phyloP scores from a whole-genome alignment of 495 filamentous ascomycete genomes.

The Penicillium malachiteum region DNA sequence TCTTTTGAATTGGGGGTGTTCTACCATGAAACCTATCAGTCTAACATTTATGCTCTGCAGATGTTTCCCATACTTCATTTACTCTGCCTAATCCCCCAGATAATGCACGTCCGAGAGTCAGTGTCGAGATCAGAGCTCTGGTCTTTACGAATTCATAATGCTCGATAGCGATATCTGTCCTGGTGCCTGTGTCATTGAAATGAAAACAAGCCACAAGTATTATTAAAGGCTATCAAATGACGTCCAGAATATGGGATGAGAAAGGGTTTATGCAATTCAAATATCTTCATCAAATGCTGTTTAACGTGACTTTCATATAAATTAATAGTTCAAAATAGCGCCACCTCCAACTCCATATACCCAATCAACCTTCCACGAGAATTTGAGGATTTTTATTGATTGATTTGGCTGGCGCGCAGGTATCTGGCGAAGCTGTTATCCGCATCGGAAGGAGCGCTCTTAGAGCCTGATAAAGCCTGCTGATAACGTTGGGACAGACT shows the following conservation, averaged over 20 bases:
- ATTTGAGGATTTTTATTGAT: conserved; percentile 18
- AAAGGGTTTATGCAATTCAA: too few species aligned
- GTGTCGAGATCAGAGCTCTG: conserved; percentile 21
- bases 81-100: neutral
- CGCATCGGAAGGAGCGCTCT: conserved; percentile 30
- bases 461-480: conserved; percentile 39
- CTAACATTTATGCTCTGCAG: conserved; percentile 4
- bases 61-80: conserved; percentile 21
- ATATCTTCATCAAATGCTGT: too few species aligned
- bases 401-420: conserved; percentile 39
- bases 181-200: too few species aligned
- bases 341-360: conserved; percentile 5
- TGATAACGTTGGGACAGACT: conserved; percentile 47
- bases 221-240: neutral
- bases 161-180: too few species aligned
- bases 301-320: too few species aligned
- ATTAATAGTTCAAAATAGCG: neutral
- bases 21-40: neutral
- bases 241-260: neutral
- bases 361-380: neutral
- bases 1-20: too few species aligned
- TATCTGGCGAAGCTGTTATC: conserved; percentile 53
- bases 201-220: too few species aligned
- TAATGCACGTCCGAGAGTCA: conserved; percentile 7
- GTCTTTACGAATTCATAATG: conserved; percentile 9